phyloP scores from a whole-genome alignment of 306 rosid species.

The Argentina anserina region DNA sequence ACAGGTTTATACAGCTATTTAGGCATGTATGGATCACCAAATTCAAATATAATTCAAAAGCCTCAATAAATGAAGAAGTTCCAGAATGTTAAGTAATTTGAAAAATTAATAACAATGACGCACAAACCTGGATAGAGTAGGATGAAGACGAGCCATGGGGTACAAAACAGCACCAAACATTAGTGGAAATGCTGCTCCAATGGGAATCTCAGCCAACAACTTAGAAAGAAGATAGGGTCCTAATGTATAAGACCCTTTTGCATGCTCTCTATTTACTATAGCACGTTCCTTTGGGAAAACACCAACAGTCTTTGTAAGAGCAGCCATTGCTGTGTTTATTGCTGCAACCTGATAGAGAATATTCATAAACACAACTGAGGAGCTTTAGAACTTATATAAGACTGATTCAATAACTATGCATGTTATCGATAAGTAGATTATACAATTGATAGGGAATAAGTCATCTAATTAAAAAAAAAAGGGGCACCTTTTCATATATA shows the following conservation, averaged over 20 bases:
- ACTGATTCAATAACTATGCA: neutral
- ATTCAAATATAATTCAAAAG: neutral
- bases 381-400: slow-evolving; percentile 20
- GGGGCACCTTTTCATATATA: too few relatives aligned
- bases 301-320: slow-evolving; percentile 88
- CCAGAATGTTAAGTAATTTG: slow-evolving; percentile 6
- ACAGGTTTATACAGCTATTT: neutral
- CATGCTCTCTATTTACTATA: slow-evolving; percentile 87
- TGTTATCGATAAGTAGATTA: too few relatives aligned
- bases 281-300: slow-evolving; percentile 89
- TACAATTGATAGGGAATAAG: too few relatives aligned
- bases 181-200: slow-evolving; percentile 89
- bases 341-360: slow-evolving; percentile 74
- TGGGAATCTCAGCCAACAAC: slow-evolving; percentile 88
- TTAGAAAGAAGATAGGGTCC: slow-evolving; percentile 94
- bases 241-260: slow-evolving; percentile 75
- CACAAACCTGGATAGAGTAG: slow-evolving; percentile 61
- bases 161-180: slow-evolving; percentile 84
- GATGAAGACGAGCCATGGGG: slow-evolving; percentile 98
- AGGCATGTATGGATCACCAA: neutral
- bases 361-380: slow-evolving; percentile 22
- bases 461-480: neutral
- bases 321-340: slow-evolving; percentile 97
- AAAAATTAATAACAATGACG: neutral
- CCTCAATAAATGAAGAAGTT: neutral